A percentile compares a stretch with the other conserved stretches of the same genome.
Conservation (phyloP, 371 early-diverging fungal species). For the Apophysomyces variabilis region DNA sequence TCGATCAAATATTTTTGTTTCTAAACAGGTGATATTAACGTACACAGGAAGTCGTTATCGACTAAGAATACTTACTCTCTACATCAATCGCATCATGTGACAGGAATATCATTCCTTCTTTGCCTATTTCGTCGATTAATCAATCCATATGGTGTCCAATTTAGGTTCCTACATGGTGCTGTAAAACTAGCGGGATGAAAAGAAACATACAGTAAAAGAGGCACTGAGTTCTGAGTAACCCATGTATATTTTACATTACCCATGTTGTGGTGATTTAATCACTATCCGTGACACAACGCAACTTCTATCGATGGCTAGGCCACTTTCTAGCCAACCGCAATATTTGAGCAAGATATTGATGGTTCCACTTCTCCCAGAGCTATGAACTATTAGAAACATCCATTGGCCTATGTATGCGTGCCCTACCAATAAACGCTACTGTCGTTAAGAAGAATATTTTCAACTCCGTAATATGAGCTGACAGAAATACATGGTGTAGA, state of each 20-base stretch:
- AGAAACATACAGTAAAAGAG: background rate
- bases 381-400: constrained; percentile 1
- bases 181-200: constrained; percentile 22
- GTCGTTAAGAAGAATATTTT: constrained; percentile 38
- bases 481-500: constrained; percentile 1
- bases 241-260: constrained; percentile 15
- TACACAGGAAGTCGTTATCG: background rate
- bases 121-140: constrained; percentile 16
- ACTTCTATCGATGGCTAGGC: constrained; percentile 19
- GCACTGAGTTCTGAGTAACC: background rate
- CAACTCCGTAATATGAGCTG: constrained; percentile 29
- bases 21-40: constrained; percentile 6
- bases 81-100: constrained; percentile 32
- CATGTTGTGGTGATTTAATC: constrained; percentile 33
- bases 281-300: constrained; percentile 34
- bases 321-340: constrained; percentile 13
- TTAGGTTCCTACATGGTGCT: constrained; percentile 29
- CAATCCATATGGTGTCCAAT: background rate
- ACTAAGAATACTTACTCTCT: constrained; percentile 21
- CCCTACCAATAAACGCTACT: constrained; percentile 32
- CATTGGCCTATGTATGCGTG: background rate
- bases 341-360: constrained; percentile 35
- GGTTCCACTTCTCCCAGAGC: constrained; percentile 31
- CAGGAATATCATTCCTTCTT: constrained; percentile 40
- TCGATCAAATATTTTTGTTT: constrained; percentile 26